Evolutionary conservation across 805 yeast species (phyloP).

Genomic region (Saccharomycopsis schoenii): DNA sequence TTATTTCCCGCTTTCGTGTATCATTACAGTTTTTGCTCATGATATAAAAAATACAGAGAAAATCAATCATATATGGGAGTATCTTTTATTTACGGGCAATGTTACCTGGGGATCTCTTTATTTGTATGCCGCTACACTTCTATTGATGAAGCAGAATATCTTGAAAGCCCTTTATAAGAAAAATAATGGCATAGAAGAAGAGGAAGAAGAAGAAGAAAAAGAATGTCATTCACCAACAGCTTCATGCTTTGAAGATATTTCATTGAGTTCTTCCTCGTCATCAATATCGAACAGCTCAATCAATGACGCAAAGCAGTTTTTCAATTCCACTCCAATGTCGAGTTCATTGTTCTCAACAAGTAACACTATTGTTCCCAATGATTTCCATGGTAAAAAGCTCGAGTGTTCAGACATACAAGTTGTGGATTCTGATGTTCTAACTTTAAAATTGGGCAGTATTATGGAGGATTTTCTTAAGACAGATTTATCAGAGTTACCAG

Average conservation of each 20-base stretch:
- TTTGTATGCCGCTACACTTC: conserved; percentile 48
- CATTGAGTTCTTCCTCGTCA: neutral
- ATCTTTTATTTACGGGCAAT: conserved; percentile 35
- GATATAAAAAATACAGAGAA: conserved; percentile 42
- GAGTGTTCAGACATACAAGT: neutral
- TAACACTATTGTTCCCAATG: neutral
- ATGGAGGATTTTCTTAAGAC: neutral
- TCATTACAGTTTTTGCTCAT: conserved; percentile 73
- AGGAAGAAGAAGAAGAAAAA: neutral
- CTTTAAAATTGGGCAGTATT: neutral
- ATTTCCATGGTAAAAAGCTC: neutral
- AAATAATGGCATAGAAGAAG: conserved; percentile 3
- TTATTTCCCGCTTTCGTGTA: conserved; percentile 62
- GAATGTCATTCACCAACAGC: neutral
- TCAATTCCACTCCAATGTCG: neutral
- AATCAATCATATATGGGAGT: conserved; percentile 59
- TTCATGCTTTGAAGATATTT: neutral
- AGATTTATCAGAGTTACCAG: neutral
- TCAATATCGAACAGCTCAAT: neutral
- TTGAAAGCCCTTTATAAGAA: conserved; percentile 23
- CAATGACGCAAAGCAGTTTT: neutral
- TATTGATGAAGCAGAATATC: conserved; percentile 28
- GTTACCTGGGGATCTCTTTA: conserved; percentile 42
- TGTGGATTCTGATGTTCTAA: neutral
- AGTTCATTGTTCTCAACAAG: neutral